Conservation (phyloP, 2,329 filamentous ascomycete genomes). For the Exophiala sp. region DNA sequence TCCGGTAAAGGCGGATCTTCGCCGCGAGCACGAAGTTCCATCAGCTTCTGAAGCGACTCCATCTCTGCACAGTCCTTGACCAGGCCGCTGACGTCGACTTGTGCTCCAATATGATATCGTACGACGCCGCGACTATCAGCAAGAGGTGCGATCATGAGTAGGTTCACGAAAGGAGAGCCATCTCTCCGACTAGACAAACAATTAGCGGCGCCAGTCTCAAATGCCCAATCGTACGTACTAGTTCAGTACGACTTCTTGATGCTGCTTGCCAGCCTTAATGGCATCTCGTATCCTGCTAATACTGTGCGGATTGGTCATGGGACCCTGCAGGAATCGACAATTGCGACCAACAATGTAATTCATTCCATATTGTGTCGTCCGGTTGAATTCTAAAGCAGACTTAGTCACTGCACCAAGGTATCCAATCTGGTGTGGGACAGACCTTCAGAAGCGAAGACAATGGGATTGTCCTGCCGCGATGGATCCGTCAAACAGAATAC, state of each 20-base stretch:
- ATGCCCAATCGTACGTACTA: slow-evolving; percentile 49
- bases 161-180: slow-evolving; percentile 72
- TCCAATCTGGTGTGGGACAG: slow-evolving; percentile 13
- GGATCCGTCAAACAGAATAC: slow-evolving; percentile 76
- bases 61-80: slow-evolving; percentile 65
- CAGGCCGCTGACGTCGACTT: slow-evolving; percentile 68
- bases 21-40: slow-evolving; percentile 33
- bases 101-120: slow-evolving; percentile 68
- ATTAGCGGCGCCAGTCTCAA: background rate
- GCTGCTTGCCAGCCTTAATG: slow-evolving; percentile 61
- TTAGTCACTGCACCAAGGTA: slow-evolving; percentile 1
- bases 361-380: slow-evolving; percentile 71
- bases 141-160: slow-evolving; percentile 70
- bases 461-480: slow-evolving; percentile 68
- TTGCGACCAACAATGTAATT: slow-evolving; percentile 71
- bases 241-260: slow-evolving; percentile 72
- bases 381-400: slow-evolving; percentile 59
- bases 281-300: slow-evolving; percentile 61
- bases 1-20: slow-evolving; percentile 30
- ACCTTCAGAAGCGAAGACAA: slow-evolving; percentile 75
- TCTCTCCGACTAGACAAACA: slow-evolving; percentile 57
- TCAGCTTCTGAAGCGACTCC: slow-evolving; percentile 56
- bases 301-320: slow-evolving; percentile 63
- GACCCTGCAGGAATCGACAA: slow-evolving; percentile 74
- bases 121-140: slow-evolving; percentile 64